Evolutionary conservation across 768 basidiomycete genomes (phyloP), one percentile per base, ranked within the genome.

Genomic region (Lentinula aciculospora): DNA sequence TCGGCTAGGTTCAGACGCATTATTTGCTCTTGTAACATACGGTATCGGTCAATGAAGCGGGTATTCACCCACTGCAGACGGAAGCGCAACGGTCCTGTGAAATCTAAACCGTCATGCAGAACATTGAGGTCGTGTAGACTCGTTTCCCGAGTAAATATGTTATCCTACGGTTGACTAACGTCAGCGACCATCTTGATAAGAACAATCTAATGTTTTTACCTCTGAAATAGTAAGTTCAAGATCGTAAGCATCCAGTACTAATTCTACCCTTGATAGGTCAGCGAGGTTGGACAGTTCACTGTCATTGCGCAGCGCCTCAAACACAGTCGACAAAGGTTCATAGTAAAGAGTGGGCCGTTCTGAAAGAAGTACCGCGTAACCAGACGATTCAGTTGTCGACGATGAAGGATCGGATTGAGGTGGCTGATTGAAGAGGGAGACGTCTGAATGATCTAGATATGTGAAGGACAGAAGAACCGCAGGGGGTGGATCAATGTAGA

Each of bases 401-500:
- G 69, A 58, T 15, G 62, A 61, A 29, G 71, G 64, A 42, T 70
- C 66, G 58, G 61, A 69, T 34, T 59, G 66, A 37, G 63, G 58
- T 6, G 80, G 78, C 47, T 77, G 76, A 65, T 84, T 89, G 71
- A 88, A 89, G 46, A 87, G 70, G 56, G 72, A 79, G 60, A 76
- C 74, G 31, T 75, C 69, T 37, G 69, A 62, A 19, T 72, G 74
- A 47, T 74, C 74, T 36, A 68, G 69, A 40, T 70, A 63, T 57
- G 73, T 64, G 32, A 81, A 62, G 34, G 78, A 74, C 32, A 89
- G 66, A 34, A 88, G 71, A 44, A 89, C 85, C 15, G 86, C 76
- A 12, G 88, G 88, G 27, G 88, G 88, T 28, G 86, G 84, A 59
- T 89, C 88, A 53, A 88, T 87, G 67, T 84, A 88, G 46, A 87